Evolutionary conservation across 148 eudicot species (phyloP), one percentile per base, ranked within the genome.

Genomic region (Nyssa sinensis): DNA sequence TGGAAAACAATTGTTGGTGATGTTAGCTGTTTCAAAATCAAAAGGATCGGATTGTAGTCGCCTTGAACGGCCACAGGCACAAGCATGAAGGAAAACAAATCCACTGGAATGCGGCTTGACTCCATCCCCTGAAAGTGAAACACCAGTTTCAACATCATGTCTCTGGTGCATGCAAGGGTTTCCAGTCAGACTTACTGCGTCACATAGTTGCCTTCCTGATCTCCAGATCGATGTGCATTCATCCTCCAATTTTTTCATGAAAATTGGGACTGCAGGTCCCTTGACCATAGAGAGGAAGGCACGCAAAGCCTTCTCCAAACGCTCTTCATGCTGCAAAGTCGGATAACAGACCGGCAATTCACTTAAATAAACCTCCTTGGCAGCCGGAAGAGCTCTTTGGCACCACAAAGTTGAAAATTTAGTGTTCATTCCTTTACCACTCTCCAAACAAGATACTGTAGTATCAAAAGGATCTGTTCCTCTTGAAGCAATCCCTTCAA

Each of bases 51-150:
- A 67, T 60, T 89, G 86, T 73, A 89, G 57, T 66, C 72, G 81
- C 71, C 92, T 83, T 58, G 92, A 84, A 25, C 97, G 87, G 30
- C 98, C 98, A 92, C 98, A 94, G n/a, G 96, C 91, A 90, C 98
- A 94, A 27, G 97, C 97, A 83, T 94, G 97, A 79, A 94, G 98
- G 73, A 87, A 94, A 69, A 92, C 92, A 84, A 81, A 89, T 69
- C 93, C 98, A 74, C 98, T 94, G 32, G 84, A 86, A 79, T 94
- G 98, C 65, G 77, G 83, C 76, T 78, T 85, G 70, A 76, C 76
- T 59, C 72, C 79, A 66, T 74, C 81, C 51, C 58, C 83, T 58
- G 72, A 70, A 79, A 81, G 63, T 72, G 69, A 64, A 64, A 71
- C 81, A 75, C 81, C 83, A 33, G 72, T 73, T 47, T 77, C 76